phyloP scores from a whole-genome alignment of 202 grass and related monocot species.

The Sporobolus alterniflorus region DNA sequence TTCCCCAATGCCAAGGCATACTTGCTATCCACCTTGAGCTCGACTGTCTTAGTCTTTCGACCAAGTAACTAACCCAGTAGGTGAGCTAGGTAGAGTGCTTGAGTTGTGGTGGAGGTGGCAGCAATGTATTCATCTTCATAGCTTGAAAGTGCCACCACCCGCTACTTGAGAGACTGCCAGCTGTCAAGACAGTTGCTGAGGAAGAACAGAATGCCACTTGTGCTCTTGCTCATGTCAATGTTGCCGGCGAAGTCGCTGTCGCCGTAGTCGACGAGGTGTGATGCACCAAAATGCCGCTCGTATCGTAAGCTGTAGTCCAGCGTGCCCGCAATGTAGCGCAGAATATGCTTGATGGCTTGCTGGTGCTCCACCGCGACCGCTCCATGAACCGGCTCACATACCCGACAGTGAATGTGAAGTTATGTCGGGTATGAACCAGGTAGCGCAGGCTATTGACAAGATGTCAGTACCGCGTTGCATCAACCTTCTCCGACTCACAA shows the following conservation, averaged over 20 bases:
- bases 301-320: neutral
- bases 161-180: neutral
- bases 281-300: neutral
- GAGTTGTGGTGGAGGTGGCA: too few relatives aligned
- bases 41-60: too few relatives aligned
- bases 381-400: constrained; percentile 4
- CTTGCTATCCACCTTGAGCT: too few relatives aligned
- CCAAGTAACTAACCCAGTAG: too few relatives aligned
- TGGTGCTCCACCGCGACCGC: neutral
- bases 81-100: too few relatives aligned
- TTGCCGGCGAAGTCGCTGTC: constrained; percentile 3
- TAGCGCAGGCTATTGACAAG: constrained; percentile 11
- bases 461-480: too few relatives aligned
- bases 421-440: neutral
- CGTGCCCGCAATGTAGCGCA: neutral
- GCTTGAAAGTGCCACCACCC: neutral
- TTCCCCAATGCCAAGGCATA: too few relatives aligned
- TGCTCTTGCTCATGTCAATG: constrained; percentile 5
- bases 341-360: too few relatives aligned
- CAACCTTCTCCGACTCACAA: neutral
- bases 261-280: neutral
- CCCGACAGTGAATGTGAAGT: neutral
- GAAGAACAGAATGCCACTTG: neutral
- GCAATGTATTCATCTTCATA: neutral
- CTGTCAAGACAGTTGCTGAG: neutral